Conservation (phyloP, 495 filamentous ascomycete species). For the Astrocystis sublimbata region DNA sequence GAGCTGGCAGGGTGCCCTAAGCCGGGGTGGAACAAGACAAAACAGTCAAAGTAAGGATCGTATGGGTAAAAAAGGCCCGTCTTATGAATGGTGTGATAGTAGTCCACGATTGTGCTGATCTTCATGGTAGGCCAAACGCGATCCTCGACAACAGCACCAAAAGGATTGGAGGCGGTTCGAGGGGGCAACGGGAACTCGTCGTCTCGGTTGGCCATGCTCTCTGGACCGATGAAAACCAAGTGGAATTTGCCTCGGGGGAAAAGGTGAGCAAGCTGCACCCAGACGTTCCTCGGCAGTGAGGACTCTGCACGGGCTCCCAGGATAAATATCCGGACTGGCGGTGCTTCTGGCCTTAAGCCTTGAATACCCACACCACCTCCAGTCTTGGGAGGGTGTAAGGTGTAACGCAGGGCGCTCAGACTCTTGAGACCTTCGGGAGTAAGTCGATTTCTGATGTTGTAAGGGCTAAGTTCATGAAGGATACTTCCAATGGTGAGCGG, state of each 20-base stretch:
- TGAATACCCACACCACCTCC: constrained; percentile 75
- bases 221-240: constrained; percentile 91
- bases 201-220: constrained; percentile 89
- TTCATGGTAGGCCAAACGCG: constrained; percentile 82
- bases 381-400: constrained; percentile 79
- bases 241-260: constrained; percentile 83
- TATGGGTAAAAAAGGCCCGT: constrained; percentile 86
- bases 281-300: constrained; percentile 88
- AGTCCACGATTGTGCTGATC: constrained; percentile 95
- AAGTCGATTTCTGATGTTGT: constrained; percentile 72
- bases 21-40: constrained; percentile 94
- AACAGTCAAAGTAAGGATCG: constrained; percentile 96
- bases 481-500: constrained; percentile 89
- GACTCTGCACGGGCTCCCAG: constrained; percentile 95
- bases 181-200: constrained; percentile 87
- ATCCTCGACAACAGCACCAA: constrained; percentile 88
- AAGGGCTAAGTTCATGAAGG: constrained; percentile 90
- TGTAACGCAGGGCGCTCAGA: constrained; percentile 89
- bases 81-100: constrained; percentile 95
- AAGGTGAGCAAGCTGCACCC: constrained; percentile 86
- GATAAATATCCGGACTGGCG: constrained; percentile 88
- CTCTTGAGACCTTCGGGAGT: constrained; percentile 89
- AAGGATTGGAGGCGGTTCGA: constrained; percentile 81
- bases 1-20: constrained; percentile 89
- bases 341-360: constrained; percentile 77